Evolutionary conservation across 2,329 filamentous ascomycete species (phyloP), one percentile per base, ranked within the genome.

Genomic region (Hymenoscyphus fraxineus): DNA sequence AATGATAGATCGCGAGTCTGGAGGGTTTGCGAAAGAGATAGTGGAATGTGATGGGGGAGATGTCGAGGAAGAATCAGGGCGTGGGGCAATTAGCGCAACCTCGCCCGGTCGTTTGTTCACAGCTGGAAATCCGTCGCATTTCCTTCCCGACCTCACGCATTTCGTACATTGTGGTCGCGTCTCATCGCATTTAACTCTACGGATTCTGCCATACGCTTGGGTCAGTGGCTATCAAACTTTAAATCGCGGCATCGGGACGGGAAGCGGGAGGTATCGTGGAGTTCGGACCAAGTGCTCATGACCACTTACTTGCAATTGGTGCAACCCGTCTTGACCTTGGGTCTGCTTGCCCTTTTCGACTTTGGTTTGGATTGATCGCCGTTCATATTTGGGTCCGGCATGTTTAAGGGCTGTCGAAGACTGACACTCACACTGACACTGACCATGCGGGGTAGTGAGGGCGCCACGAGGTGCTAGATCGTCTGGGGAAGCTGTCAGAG

Each of bases 141-240:
- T 70, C 70, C 83, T 86, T 66, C 82, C 85, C 58, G 85, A 85
- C 59, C 82, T 80, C 40, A 84, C 77, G 71, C 87, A 89, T 73
- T 87, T 84, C 15, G 79, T 79, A 73, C 87, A 88, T 35, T 80
- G 77, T 7, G 87, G 87, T 62, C 86, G 83, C 67, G 76, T 79
- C 75, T 89, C 87, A 73, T 88, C 87, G 73, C 87, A 89, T 74
- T 89, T 89, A 67, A 89, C 87, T 67, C 84, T 81, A 68, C 86
- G 80, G 67, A 80, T 80, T 74, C 85, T 88, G 69, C n/a, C 19
- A 58, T 40, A 27, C 47, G 47, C 59, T 47, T 31, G 15, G 47
- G 47, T 61, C 22, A 61, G 59, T 19, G 9, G 12, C 4, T 12
- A 38, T 27, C 27, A 57, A 57, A 57, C 32, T 57, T 7, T 27